These are phyloP conservation scores for Eragrostis curvula DNA, from an alignment of 176 grass and related monocot genomes.

Conservation along the genomic window DNA sequence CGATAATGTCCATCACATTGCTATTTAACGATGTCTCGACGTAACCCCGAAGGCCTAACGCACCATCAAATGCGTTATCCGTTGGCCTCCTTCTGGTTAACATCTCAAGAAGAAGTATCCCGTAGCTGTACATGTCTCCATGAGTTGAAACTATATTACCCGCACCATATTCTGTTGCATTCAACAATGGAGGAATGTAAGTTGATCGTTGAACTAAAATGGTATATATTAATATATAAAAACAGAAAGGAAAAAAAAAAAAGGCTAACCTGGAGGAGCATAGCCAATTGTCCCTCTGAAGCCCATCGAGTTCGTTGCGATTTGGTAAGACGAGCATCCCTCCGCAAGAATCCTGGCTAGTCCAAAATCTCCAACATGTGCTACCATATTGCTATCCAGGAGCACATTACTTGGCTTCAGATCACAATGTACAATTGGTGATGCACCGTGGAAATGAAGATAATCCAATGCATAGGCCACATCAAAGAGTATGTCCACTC, in stretches of 20 bases:
- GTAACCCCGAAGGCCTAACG: slow-evolving; percentile 33
- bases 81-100: slow-evolving; percentile 45
- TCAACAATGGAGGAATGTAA: too few species aligned
- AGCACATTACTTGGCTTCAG: slow-evolving; percentile 43
- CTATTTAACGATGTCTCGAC: not conserved
- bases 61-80: not conserved
- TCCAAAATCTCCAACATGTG: slow-evolving; percentile 38
- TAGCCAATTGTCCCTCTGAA: slow-evolving; percentile 51
- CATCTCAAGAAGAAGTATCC: slow-evolving; percentile 52
- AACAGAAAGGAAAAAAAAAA: too few species aligned
- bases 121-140: slow-evolving; percentile 56
- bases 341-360: slow-evolving; percentile 27
- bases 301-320: not conserved
- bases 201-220: too few species aligned
- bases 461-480: slow-evolving; percentile 39
- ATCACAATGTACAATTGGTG: slow-evolving; percentile 36
- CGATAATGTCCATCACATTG: slow-evolving; percentile 26
- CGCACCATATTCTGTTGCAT: slow-evolving; percentile 40
- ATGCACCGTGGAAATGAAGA: slow-evolving; percentile 21
- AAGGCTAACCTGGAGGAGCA: slow-evolving; percentile 25
- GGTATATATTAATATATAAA: too few species aligned
- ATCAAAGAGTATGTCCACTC: slow-evolving; percentile 35
- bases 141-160: slow-evolving; percentile 32
- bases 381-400: slow-evolving; percentile 25
- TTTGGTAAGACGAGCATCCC: not conserved